Evolutionary conservation across 2,329 filamentous ascomycete genomes (phyloP), one percentile per base, ranked within the genome.

Genomic region (Fusarium nodosum): DNA sequence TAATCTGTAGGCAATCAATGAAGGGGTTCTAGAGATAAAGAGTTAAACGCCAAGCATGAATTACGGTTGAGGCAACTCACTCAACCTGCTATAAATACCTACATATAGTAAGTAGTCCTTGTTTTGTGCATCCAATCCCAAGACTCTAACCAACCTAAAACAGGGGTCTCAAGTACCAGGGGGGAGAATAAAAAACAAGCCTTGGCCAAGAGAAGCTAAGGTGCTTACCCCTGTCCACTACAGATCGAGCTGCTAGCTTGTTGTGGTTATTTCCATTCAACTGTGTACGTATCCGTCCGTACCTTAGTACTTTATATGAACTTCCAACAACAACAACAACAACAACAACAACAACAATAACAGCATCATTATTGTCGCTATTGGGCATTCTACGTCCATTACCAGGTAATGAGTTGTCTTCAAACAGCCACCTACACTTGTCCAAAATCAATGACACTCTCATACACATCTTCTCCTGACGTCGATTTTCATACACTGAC

Each of bases 191-290:
- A 47, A 39, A 53, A 53, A 48, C 58, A 65, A 65, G 62, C 62
- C 64, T 65, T 65, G 42, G 62, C 50, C 52, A 66, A 66, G 60
- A 66, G 54, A 53, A 45, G 47, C 62, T 48, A 65, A 65, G 34
- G 46, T 11, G 24, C 38, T 13, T 22, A 28, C 54, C 62, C 60
- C 47, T 48, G 62, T 54, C 20, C 10, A 39, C 16, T 18, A 28
- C 24, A 20, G 34, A 52, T 41, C n/a, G 47, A 30, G 22, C 22
- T 52, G 48, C 22, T 51, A 34, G 48, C 22, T 51, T 33, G 15
- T 20, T 12, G 7, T 31, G 24, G 22, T 56, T 39, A 42, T 65
- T 65, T 44, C 30, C 41, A 34, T 28, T 9, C 30, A 34, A 41
- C 48, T 18, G 30, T 24, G 22, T 20, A 38, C 22, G 3, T 48